Evolutionary conservation across 176 grass and related monocot genomes (phyloP), one percentile per base, ranked within the genome.

Genomic region (Themeda triandra): DNA sequence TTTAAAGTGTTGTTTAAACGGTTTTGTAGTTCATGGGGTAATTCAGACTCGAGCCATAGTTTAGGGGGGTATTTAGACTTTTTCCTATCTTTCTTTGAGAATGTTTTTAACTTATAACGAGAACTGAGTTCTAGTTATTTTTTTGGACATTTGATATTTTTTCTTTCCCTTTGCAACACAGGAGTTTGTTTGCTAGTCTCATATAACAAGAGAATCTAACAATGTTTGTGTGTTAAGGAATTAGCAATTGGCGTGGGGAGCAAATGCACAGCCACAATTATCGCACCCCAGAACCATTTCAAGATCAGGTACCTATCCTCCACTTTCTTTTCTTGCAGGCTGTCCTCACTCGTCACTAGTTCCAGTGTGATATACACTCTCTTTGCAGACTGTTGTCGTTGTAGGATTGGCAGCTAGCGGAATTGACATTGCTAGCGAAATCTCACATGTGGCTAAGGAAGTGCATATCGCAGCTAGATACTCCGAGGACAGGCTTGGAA

Each of bases 231-330:
- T 41, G 15, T 51, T 48, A 0, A 88, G 90, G 83, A 67, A 92
- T 86, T 46, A 32, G 51, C 28, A 74, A 72, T 4, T 91, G 90
- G 86, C 28, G 2, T 9, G 80, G 91, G 14, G 19, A 92, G 40
- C 84, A 92, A 78, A 77, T 88, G 13, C 91, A 92, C 82, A 90
- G 91, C 84, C 87, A 90, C 87, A 92, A 87, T 18, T 92, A 87
- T 60, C 87, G 90, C 35, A 8, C 31, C 49, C 82, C 90, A 1
- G 86, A 90, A 71, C 87, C 76, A 51, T 92, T 90, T 84, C 69
- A 49, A 67, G 7, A 36, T 12, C 45, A 48, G 45, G 14, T 48
- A 15, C 67, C 4, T 75, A 1, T 80, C 25, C 35, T 33, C 60
- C 36, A 6, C 27, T 18, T 81, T 45, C 45, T 49, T 11, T 24